Conservation (phyloP, 2,329 filamentous ascomycete species). For the Diaporthe amygdali region DNA sequence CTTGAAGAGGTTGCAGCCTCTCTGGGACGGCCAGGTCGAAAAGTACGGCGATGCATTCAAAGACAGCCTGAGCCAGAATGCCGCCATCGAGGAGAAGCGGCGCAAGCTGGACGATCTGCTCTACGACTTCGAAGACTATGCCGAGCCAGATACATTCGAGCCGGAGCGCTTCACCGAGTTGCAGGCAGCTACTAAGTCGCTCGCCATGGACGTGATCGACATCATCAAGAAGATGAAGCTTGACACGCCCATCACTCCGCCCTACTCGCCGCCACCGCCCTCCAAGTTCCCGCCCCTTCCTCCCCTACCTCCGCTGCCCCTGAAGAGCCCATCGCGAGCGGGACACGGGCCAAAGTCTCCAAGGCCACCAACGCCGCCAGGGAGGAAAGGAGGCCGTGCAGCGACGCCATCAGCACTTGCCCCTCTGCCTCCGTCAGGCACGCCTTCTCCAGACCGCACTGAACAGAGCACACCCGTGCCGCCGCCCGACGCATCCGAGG, state of each 20-base stretch:
- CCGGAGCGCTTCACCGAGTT: conserved; percentile 41
- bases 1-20: conserved; percentile 41
- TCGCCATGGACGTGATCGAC: conserved; percentile 46
- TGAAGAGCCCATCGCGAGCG: background rate
- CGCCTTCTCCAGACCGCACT: conserved; percentile 9
- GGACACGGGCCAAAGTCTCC: background rate
- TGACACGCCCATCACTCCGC: conserved; percentile 24
- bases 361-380: background rate
- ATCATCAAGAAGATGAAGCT: conserved; percentile 40
- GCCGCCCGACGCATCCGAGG: background rate
- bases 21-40: conserved; percentile 43
- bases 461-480: background rate
- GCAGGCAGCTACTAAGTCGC: conserved; percentile 44
- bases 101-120: conserved; percentile 37
- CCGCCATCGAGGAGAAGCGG: conserved; percentile 25
- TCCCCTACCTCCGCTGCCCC: conserved; percentile 27
- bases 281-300: conserved; percentile 35
- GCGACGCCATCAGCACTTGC: background rate
- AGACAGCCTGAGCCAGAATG: conserved; percentile 40
- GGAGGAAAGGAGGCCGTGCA: background rate
- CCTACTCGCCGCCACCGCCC: conserved; percentile 17
- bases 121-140: conserved; percentile 51
- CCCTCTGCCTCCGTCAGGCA: background rate
- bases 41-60: conserved; percentile 43
- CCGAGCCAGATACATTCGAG: conserved; percentile 43